These are phyloP conservation scores for Aspergillus aculeatus DNA, from an alignment of 2,329 filamentous ascomycete genomes.

Conservation along the genomic window DNA sequence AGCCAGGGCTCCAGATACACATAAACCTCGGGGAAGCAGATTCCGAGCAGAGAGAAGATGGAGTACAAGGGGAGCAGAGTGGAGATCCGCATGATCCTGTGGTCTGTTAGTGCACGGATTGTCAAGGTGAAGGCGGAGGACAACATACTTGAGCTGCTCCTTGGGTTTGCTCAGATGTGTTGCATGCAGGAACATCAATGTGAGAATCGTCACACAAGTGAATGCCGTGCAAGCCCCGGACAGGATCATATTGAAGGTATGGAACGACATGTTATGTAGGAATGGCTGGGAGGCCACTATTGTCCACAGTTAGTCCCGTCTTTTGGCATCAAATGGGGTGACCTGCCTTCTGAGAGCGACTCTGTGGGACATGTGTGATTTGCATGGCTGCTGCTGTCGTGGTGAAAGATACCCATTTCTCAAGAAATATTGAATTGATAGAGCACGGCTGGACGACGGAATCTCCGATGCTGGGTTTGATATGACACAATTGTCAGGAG, in stretches of 20 bases:
- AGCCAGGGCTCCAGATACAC: conserved; percentile 44
- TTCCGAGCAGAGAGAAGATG: conserved; percentile 40
- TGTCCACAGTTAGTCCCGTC: not conserved
- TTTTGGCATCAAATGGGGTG: not conserved
- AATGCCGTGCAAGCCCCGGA: conserved; percentile 37
- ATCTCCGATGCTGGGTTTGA: too few relatives aligned
- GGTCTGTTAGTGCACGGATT: not conserved
- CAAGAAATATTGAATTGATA: too few relatives aligned
- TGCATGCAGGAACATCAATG: conserved; percentile 37
- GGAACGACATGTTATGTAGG: conserved; percentile 27
- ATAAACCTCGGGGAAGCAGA: conserved; percentile 39
- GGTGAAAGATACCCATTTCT: not conserved
- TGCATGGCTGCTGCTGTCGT: not conserved
- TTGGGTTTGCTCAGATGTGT: conserved; percentile 43
- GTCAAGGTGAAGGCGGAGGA: too few relatives aligned
- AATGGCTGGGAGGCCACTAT: conserved; percentile 2
- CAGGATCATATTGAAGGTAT: conserved; percentile 39
- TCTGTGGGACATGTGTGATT: not conserved
- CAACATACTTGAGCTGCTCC: conserved; percentile 42
- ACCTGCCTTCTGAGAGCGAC: not conserved
- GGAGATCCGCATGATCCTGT: conserved; percentile 45
- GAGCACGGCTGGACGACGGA: too few relatives aligned
- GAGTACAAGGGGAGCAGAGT: conserved; percentile 44
- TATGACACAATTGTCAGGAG: too few relatives aligned
- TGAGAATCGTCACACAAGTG: conserved; percentile 29